Conservation (phyloP, 768 basidiomycete species). For the Zangia roseola region DNA sequence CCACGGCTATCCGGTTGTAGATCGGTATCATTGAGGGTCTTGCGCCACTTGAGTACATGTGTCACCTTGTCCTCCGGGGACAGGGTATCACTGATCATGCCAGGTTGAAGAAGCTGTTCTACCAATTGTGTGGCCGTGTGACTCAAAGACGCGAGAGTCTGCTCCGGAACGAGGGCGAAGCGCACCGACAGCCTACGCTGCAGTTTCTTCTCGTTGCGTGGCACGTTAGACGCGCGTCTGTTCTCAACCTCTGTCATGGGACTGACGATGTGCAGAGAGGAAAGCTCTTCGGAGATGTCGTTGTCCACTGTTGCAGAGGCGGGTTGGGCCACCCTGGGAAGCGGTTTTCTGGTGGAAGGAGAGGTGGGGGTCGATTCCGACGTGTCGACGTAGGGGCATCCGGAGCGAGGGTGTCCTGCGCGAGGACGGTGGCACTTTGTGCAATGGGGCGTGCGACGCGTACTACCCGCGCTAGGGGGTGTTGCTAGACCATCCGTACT, state of each 20-base stretch:
- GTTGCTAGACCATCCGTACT: constrained; percentile 13
- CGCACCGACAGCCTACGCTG: constrained; percentile 30
- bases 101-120: constrained; percentile 45
- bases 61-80: constrained; percentile 28
- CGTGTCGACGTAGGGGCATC: constrained; percentile 50
- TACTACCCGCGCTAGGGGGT: constrained; percentile 35
- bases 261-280: constrained; percentile 43
- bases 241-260: constrained; percentile 15
- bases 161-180: constrained; percentile 32
- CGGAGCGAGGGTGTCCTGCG: constrained; percentile 60
- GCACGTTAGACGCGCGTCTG: constrained; percentile 2
- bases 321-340: neutral
- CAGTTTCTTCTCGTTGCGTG: constrained; percentile 4
- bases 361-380: constrained; percentile 14
- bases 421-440: constrained; percentile 53
- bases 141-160: constrained; percentile 52
- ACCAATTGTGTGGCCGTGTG: constrained; percentile 47
- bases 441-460: constrained; percentile 55
- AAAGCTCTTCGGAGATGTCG: constrained; percentile 41
- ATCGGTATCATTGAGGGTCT: constrained; percentile 33
- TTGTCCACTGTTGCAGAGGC: constrained; percentile 16
- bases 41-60: constrained; percentile 28
- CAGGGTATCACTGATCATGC: constrained; percentile 31
- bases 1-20: neutral
- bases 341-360: constrained; percentile 9